Conservation (phyloP, 2,329 filamentous ascomycete genomes). For the Coniochaeta ligniaria region DNA sequence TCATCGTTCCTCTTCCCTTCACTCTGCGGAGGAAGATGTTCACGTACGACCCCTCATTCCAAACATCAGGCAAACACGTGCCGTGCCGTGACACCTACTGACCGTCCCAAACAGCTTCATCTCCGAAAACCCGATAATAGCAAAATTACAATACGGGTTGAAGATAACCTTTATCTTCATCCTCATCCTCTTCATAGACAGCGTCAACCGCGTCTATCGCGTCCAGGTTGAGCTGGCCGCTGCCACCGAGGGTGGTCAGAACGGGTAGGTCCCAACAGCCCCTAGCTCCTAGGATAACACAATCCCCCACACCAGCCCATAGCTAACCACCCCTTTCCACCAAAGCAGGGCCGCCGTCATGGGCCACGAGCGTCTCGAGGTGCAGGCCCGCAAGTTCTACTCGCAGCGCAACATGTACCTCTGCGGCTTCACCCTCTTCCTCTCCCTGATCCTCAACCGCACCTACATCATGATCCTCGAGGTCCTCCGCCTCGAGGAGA, state of each 20-base stretch:
- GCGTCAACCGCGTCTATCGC: slow-evolving; percentile 90
- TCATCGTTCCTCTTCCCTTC: slow-evolving; percentile 86
- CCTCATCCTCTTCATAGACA: slow-evolving; percentile 94
- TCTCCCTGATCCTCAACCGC: slow-evolving; percentile 96
- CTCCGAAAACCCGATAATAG: slow-evolving; percentile 75
- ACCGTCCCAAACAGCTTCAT: slow-evolving; percentile 61
- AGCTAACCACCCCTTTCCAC: neutral
- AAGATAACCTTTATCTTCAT: slow-evolving; percentile 99
- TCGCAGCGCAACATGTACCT: slow-evolving; percentile 99
- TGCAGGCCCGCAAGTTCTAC: slow-evolving; percentile 99
- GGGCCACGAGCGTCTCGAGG: slow-evolving; percentile 92
- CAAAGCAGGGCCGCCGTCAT: slow-evolving; percentile 56
- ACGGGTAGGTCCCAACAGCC: slow-evolving; percentile 35
- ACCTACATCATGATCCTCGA: slow-evolving; percentile 98
- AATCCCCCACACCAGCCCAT: neutral
- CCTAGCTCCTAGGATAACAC: neutral
- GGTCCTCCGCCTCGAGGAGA: slow-evolving; percentile 83
- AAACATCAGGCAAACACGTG: neutral
- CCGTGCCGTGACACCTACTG: neutral
- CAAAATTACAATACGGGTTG: slow-evolving; percentile 93
- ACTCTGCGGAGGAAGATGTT: slow-evolving; percentile 79
- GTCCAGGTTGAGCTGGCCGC: slow-evolving; percentile 83
- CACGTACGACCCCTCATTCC: slow-evolving; percentile 35
- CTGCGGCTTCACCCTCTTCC: slow-evolving; percentile 97
- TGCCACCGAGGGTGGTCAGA: slow-evolving; percentile 50